Percentiles rank a stretch among this genome's conserved stretches.
These are phyloP conservation scores for Aaosphaeria pasadenensis DNA, from an alignment of 2,329 filamentous ascomycete genomes.

Conservation along the genomic window DNA sequence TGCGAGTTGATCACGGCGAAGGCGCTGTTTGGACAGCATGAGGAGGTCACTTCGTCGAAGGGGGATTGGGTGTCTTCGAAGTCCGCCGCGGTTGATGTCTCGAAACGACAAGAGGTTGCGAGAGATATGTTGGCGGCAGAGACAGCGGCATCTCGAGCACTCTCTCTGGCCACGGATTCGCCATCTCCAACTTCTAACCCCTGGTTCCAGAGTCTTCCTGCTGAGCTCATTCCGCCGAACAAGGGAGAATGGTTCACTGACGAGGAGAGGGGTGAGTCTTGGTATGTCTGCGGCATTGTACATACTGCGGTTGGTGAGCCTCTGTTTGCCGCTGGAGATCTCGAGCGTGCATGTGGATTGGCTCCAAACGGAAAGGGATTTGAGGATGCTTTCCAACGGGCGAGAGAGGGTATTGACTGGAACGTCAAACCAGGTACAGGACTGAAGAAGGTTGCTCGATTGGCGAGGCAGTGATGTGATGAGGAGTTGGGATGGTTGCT, in stretches of 20 bases:
- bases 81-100: background rate
- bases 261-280: constrained; percentile 22
- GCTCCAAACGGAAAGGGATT: constrained; percentile 9
- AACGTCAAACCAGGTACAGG: constrained; percentile 21
- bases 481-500: background rate
- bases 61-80: constrained; percentile 12
- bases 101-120: constrained; percentile 9
- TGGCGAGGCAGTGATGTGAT: constrained; percentile 8
- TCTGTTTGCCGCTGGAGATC: constrained; percentile 31
- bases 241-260: constrained; percentile 25
- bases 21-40: constrained; percentile 14
- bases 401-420: constrained; percentile 28
- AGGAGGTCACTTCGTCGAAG: constrained; percentile 1
- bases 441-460: constrained; percentile 17
- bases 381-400: constrained; percentile 22
- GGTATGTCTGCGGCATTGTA: constrained; percentile 25
- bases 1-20: constrained; percentile 23
- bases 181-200: constrained; percentile 24
- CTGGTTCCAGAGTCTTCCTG: constrained; percentile 26
- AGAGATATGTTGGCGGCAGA: constrained; percentile 22
- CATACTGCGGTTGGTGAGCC: constrained; percentile 27
- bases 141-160: constrained; percentile 17
- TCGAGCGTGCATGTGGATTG: constrained; percentile 26
- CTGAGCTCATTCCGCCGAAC: constrained; percentile 31
- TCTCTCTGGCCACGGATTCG: constrained; percentile 24